A percentile compares a stretch with the other conserved stretches of the same genome.
Conservation (phyloP, 768 basidiomycete genomes). For the Trametes elegans region DNA sequence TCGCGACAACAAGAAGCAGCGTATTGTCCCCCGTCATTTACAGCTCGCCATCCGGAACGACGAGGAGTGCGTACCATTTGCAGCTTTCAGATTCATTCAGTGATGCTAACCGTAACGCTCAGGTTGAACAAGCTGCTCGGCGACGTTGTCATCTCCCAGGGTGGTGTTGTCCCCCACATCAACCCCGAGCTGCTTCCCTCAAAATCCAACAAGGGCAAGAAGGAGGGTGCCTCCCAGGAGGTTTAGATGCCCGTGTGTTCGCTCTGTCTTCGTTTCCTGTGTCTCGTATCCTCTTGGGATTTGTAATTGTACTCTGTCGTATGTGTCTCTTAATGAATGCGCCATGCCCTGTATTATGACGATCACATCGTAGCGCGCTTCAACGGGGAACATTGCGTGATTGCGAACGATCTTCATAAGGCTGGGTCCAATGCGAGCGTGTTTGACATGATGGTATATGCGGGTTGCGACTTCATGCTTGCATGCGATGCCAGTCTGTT, state of each 20-base stretch:
- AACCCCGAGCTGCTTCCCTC: conserved; percentile 47
- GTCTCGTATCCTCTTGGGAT: conserved; percentile 19
- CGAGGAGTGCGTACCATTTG: conserved; percentile 50
- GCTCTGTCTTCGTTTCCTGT: neutral
- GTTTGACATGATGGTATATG: no score
- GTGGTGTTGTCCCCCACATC: conserved; percentile 70
- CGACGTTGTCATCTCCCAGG: conserved; percentile 69
- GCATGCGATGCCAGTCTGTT: no score
- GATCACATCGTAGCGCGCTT: no score
- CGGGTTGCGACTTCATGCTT: no score
- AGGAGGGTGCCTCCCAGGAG: conserved; percentile 50
- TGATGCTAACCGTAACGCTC: no score
- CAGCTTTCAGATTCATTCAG: no score
- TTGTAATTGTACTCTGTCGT: conserved; percentile 19
- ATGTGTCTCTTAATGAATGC: conserved; percentile 18
- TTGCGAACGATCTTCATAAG: no score
- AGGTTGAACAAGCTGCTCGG: conserved; percentile 58
- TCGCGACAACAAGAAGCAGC: conserved; percentile 77
- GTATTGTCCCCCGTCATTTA: conserved; percentile 78
- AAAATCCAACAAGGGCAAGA: conserved; percentile 46
- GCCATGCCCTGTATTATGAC: conserved; percentile 20
- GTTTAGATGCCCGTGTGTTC: conserved; percentile 34
- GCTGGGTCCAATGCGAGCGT: no score
- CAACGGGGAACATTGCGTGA: no score
- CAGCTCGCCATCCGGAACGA: conserved; percentile 77